Evolutionary conservation across 768 basidiomycete genomes (phyloP).

Genomic region (Suillus variegatus): DNA sequence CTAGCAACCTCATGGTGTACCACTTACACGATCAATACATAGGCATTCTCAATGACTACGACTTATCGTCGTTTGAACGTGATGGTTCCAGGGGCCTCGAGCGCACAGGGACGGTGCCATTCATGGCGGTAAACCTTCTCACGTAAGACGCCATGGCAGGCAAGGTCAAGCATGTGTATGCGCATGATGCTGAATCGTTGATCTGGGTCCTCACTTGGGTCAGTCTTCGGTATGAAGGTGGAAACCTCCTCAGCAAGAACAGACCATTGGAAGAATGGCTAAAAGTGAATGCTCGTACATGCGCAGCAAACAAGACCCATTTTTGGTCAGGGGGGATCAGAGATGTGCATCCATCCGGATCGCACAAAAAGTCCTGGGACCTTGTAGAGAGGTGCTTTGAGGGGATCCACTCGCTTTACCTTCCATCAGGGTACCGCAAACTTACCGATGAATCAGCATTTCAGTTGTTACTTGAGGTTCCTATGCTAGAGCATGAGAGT

Average conservation of each 20-base stretch:
- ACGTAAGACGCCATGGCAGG: not conserved
- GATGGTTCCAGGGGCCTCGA: too few species aligned
- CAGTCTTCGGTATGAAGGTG: not conserved
- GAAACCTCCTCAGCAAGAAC: not conserved
- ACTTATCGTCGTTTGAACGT: too few species aligned
- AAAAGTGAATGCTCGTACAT: not conserved
- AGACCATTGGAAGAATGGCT: not conserved
- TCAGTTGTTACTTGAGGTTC: not conserved
- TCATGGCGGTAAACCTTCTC: too few species aligned
- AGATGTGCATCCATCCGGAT: not conserved
- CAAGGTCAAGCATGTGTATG: not conserved
- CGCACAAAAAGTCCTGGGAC: not conserved
- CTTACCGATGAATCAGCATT: not conserved
- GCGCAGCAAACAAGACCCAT: not conserved
- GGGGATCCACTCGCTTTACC: not conserved
- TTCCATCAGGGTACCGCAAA: not conserved
- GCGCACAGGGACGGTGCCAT: too few species aligned
- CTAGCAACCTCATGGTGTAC: too few species aligned
- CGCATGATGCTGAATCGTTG: slow-evolving; percentile 3
- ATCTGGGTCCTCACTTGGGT: slow-evolving; percentile 7
- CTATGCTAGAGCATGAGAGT: not conserved
- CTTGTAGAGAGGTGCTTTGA: not conserved
- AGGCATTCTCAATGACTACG: too few species aligned
- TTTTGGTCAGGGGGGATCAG: not conserved
- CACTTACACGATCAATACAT: too few species aligned